A percentile compares a stretch with the other conserved stretches of the same genome.
Conservation (phyloP, 23 red algal genomes). For the Gracilaria caudata region DNA sequence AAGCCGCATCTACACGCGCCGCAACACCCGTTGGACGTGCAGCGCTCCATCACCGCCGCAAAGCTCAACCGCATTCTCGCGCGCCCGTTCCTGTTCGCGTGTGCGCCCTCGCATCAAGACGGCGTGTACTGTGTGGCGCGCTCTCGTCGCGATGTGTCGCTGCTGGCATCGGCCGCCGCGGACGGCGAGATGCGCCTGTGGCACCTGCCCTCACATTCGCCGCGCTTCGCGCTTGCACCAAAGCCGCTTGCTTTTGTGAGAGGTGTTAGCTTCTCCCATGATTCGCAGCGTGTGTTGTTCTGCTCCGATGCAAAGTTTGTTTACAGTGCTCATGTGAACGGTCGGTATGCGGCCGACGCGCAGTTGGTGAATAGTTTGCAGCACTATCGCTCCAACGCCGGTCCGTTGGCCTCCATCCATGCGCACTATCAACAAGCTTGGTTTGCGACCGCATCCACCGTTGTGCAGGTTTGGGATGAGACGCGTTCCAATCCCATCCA, state of each 20-base stretch:
- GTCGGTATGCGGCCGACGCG: background rate
- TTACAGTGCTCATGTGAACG: constrained; percentile 29
- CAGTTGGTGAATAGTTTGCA: background rate
- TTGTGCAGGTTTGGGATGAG: constrained; percentile 88
- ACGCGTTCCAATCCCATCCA: constrained; percentile 71
- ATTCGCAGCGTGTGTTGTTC: constrained; percentile 52
- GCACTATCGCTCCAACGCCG: constrained; percentile 28
- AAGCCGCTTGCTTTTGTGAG: constrained; percentile 71
- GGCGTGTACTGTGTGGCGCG: constrained; percentile 81
- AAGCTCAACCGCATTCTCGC: constrained; percentile 91
- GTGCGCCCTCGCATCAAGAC: constrained; percentile 82
- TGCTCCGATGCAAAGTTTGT: constrained; percentile 58
- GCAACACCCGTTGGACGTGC: constrained; percentile 74
- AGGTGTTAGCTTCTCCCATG: constrained; percentile 72
- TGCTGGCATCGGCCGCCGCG: constrained; percentile 72
- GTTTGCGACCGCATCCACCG: constrained; percentile 84
- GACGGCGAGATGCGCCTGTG: constrained; percentile 94
- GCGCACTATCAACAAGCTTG: constrained; percentile 49
- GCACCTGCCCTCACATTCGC: constrained; percentile 69
- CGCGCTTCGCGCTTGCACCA: constrained; percentile 29
- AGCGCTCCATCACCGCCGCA: constrained; percentile 87
- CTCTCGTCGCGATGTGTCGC: constrained; percentile 54
- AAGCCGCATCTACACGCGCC: constrained; percentile 80
- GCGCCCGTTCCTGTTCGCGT: constrained; percentile 81
- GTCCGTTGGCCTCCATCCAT: constrained; percentile 46